Evolutionary conservation across 805 yeast genomes (phyloP), one percentile per base, ranked within the genome.

Genomic region (Pichia manshurica): DNA sequence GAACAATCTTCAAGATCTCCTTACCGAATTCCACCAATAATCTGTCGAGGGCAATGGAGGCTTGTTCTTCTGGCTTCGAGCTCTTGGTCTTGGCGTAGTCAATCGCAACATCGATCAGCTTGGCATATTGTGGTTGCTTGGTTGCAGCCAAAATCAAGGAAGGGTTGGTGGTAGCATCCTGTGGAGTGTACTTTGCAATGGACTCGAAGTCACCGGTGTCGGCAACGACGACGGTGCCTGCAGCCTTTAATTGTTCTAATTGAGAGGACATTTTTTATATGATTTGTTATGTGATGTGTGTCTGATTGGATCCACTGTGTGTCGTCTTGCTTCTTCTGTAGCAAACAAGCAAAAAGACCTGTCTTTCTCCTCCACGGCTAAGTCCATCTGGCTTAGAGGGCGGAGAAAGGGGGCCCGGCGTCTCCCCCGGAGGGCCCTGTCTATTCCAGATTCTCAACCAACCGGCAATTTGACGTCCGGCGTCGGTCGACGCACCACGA

Each of bases 181-280:
- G 98, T 58, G 99, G 99, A 61, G 93, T 87, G 77, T 85, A 93
- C 73, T 90, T 88, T 66, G 96, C 96, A 68, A 93, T 93, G 56
- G 93, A 84, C 71, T 88, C 97, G 68, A 93, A 93, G 71, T 93
- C 99, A 75, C 99, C 99, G 53, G 98, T 89, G 77, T 93, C 99
- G 57, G 99, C 87, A 66, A 93, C 99, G 65, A 93, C 96, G 58
- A 79, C 84, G 59, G 99, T 93, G 61, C 98, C 98, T 49, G 96
- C 69, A 56, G 95, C 89, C 71, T 91, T 93, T 66, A 93, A 82
- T 73, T 84, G 90, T 68, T 84, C 98, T 65, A 93, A 77, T 48
- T 97, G 85, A 47, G 98, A 84, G 74, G 81, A 79, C 63, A 62
- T 62, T 21, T 16, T 44, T 7, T 25, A 10, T 25, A 10, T 25